Evolutionary conservation across 2,329 filamentous ascomycete species (phyloP).

Genomic region (Claviceps arundinis): DNA sequence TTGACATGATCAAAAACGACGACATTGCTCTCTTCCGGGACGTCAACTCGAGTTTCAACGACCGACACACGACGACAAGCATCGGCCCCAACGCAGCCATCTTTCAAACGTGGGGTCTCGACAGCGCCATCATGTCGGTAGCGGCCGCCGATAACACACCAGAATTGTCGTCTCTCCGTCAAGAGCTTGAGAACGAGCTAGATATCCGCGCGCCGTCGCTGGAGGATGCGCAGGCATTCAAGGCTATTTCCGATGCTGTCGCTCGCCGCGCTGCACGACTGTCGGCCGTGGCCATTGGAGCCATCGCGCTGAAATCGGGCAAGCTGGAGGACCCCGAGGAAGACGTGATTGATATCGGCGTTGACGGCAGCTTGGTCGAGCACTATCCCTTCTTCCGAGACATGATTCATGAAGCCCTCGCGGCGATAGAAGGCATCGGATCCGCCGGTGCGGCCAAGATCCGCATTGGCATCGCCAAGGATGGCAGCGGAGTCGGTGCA

Average conservation of each 20-base stretch:
- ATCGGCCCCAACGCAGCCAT: slow-evolving; percentile 54
- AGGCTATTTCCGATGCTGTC: slow-evolving; percentile 68
- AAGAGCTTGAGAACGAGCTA: slow-evolving; percentile 64
- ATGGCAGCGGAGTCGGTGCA: slow-evolving; percentile 73
- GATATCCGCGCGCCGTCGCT: slow-evolving; percentile 62
- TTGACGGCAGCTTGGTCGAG: slow-evolving; percentile 88
- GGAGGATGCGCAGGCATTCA: slow-evolving; percentile 81
- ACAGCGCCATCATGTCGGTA: slow-evolving; percentile 80
- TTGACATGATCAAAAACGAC: slow-evolving; percentile 58
- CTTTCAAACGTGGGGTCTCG: slow-evolving; percentile 74
- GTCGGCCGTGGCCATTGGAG: slow-evolving; percentile 76
- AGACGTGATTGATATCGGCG: slow-evolving; percentile 74
- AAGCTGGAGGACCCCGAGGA: slow-evolving; percentile 51
- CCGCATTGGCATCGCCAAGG: slow-evolving; percentile 90
- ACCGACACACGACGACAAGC: slow-evolving; percentile 53
- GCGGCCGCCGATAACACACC: slow-evolving; percentile 68
- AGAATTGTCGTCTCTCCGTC: slow-evolving; percentile 59
- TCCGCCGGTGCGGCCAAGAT: slow-evolving; percentile 69
- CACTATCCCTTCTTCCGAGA: slow-evolving; percentile 90
- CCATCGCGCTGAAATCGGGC: slow-evolving; percentile 68
- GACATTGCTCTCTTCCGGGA: slow-evolving; percentile 62
- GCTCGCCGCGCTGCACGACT: slow-evolving; percentile 80
- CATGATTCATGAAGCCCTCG: slow-evolving; percentile 72
- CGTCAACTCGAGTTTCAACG: slow-evolving; percentile 58
- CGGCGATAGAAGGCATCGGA: slow-evolving; percentile 66